Percentiles rank a stretch among this genome's conserved stretches.
These are phyloP conservation scores for Dothistroma septosporum DNA, from an alignment of 2,329 filamentous ascomycete species.

Conservation along the genomic window DNA sequence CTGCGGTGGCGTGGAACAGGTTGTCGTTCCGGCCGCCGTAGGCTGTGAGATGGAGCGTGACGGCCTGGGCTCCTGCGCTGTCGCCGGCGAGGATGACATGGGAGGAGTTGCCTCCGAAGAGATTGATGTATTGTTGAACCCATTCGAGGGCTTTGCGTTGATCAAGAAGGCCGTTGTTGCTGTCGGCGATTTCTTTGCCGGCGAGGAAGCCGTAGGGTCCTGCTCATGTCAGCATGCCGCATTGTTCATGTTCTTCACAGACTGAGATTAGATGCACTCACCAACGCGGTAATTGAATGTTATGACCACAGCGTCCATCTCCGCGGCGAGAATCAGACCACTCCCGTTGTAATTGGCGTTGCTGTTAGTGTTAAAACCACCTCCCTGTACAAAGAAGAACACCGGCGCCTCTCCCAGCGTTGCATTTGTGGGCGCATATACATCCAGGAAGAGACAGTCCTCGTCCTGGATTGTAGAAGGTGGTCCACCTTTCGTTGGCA, in stretches of 20 bases:
- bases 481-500: constrained; percentile 25
- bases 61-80: constrained; percentile 63
- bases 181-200: constrained; percentile 54
- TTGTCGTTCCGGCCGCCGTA: constrained; percentile 47
- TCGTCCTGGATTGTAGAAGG: constrained; percentile 46
- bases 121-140: constrained; percentile 61
- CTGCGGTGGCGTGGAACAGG: constrained; percentile 52
- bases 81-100: constrained; percentile 67
- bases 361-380: constrained; percentile 46
- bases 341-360: constrained; percentile 56
- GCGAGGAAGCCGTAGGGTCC: constrained; percentile 67
- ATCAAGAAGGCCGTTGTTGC: constrained; percentile 68
- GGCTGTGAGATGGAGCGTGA: constrained; percentile 60
- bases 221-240: not conserved
- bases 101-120: constrained; percentile 65
- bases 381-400: constrained; percentile 56
- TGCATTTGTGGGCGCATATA: constrained; percentile 57
- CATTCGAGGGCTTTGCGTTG: constrained; percentile 66
- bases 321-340: constrained; percentile 57
- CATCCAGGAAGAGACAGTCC: constrained; percentile 66
- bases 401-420: constrained; percentile 56
- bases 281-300: constrained; percentile 72
- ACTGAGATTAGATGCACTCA: not conserved
- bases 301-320: constrained; percentile 62
- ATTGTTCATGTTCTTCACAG: not conserved